A percentile compares a stretch with the other conserved stretches of the same genome.
Evolutionary conservation across 2,329 filamentous ascomycete species (phyloP).

Genomic region (Cytospora schulzeri): DNA sequence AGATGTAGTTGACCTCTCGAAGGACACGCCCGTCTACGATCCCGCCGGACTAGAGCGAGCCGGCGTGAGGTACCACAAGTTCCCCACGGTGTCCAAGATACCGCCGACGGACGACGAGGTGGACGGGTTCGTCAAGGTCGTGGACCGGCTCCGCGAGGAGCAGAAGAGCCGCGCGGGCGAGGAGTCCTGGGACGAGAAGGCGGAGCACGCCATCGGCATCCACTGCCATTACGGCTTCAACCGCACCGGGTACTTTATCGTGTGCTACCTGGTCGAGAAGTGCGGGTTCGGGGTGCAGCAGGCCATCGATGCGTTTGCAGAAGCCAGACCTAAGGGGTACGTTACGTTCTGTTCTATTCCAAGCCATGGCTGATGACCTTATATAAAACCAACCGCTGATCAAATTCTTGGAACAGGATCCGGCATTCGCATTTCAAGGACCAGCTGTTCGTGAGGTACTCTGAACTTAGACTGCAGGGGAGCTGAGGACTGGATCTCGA

Average conservation of each 20-base stretch:
- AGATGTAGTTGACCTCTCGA: conserved; percentile 86
- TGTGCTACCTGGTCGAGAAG: conserved; percentile 85
- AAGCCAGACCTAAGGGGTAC: conserved; percentile 68
- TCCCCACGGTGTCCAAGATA: conserved; percentile 88
- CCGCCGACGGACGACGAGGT: conserved; percentile 66
- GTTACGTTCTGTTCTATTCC: not conserved
- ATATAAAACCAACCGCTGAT: too few relatives aligned
- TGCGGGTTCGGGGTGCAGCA: conserved; percentile 71
- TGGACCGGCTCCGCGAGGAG: conserved; percentile 61
- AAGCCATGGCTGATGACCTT: too few relatives aligned
- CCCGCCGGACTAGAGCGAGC: conserved; percentile 67
- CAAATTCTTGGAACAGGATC: too few relatives aligned
- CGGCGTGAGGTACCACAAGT: conserved; percentile 77
- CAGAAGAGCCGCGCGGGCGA: conserved; percentile 50
- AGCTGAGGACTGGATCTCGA: not conserved
- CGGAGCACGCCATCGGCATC: conserved; percentile 68
- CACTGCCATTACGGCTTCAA: conserved; percentile 98
- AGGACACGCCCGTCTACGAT: conserved; percentile 89
- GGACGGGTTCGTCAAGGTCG: conserved; percentile 54
- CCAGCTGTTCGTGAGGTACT: conserved; percentile 78
- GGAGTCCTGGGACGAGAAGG: conserved; percentile 41
- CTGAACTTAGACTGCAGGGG: conserved; percentile 30
- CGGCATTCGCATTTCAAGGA: conserved; percentile 89
- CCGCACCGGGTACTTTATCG: conserved; percentile 87
- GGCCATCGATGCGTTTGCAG: conserved; percentile 78